Base-by-base conservation (phyloP, 164 flowering plant species). In the Umbellularia californica region DNA sequence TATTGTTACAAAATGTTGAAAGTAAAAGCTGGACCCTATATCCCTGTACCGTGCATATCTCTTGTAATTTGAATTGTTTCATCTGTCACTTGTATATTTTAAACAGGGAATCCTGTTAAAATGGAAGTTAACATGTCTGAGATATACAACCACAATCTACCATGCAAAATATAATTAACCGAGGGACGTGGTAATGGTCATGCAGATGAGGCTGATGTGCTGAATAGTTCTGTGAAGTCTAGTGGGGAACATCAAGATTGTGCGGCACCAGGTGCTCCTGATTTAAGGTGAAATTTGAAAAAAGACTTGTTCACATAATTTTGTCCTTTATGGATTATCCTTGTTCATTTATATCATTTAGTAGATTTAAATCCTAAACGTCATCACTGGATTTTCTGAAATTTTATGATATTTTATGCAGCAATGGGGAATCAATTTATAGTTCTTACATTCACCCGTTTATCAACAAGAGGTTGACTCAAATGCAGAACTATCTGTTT, bases 361-460 rank as follows among this genome's bases (percentile, higher is more conserved):
- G 28, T 67, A 67, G 69, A 25, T 28, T 41, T 67, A 67, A 67
- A 67, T 69, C 50, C 13, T 69, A 2, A 20, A 50, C 55, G n/a
- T 41, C 69, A 13, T 64, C 15, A 15, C 19, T 69, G 55, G 25
- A 47, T 35, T 69, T 19, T n/a, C 71, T 20, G 71, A 69, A 69
- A 58, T 17, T 69, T 47, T 50, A n/a, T 47, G 15, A 69, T n/a
- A 22, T n/a, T 69, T 69, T 35, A 41, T 84, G 73, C 88, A 88
- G 95, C 30, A 72, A 65, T 50, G 60, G 28, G 50, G 82, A 79
- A 72, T 69, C 74, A 50, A 50, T 69, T 69, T 55, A 76, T 55
- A 24, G 81, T 78, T 84, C 77, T 69, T 80, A 73, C 71, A 68
- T 87, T 62, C 93, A 91, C 69, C 91, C 93, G 5, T 80, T 79